A percentile compares a stretch with the other conserved stretches of the same genome.
These are phyloP conservation scores for Agrocybe chaxingu DNA, from an alignment of 768 basidiomycete genomes.

Conservation along the genomic window DNA sequence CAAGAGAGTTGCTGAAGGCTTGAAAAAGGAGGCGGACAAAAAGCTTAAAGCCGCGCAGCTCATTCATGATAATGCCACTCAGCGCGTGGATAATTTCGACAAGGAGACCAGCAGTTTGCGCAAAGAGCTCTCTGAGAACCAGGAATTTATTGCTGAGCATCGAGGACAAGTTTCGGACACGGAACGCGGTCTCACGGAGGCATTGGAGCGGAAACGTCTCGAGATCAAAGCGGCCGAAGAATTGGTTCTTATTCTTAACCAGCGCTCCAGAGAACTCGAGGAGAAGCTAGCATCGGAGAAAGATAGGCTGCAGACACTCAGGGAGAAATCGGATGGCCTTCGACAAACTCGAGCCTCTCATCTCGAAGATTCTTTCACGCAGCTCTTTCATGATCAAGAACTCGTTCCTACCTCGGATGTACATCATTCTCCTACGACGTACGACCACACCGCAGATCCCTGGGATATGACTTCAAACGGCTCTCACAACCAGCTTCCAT, in stretches of 20 bases:
- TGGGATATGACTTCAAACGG: not conserved
- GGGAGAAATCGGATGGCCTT: constrained; percentile 53
- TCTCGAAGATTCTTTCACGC: constrained; percentile 5
- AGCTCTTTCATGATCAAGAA: constrained; percentile 7
- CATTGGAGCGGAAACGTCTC: constrained; percentile 53
- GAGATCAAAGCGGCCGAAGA: constrained; percentile 70
- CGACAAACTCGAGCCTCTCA: constrained; percentile 39
- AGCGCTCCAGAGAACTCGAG: constrained; percentile 72
- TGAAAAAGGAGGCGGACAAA: constrained; percentile 85
- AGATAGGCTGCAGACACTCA: constrained; percentile 53
- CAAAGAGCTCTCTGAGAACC: constrained; percentile 54
- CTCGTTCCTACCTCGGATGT: constrained; percentile 2
- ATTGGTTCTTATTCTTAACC: constrained; percentile 55
- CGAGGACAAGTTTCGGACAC: constrained; percentile 42
- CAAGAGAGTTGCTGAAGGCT: constrained; percentile 77
- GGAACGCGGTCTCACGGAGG: constrained; percentile 49
- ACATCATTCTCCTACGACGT: constrained; percentile 1
- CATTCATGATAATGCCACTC: constrained; percentile 58
- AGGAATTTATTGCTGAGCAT: constrained; percentile 44
- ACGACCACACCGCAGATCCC: not conserved
- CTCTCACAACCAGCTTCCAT: not conserved
- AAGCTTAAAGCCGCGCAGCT: constrained; percentile 69
- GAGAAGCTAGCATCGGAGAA: constrained; percentile 63
- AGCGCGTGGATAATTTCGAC: constrained; percentile 56
- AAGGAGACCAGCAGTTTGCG: constrained; percentile 57